Base-by-base conservation (phyloP, 768 basidiomycete genomes). In the Xerocomellus chrysenteron region DNA sequence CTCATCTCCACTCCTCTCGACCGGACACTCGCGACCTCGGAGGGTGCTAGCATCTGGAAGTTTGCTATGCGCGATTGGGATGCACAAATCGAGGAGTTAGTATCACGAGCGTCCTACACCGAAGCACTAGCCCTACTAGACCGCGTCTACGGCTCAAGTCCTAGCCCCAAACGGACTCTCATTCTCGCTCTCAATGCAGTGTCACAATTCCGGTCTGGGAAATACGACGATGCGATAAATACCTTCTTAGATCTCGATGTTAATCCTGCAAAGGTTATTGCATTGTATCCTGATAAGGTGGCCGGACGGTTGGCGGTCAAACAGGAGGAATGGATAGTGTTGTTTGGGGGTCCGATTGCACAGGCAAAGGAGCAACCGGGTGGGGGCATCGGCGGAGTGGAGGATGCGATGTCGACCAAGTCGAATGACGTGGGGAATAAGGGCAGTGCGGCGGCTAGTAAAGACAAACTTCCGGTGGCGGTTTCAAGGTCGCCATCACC, bases 231-330 rank as follows among this genome's bases (percentile, higher is more conserved):
- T 1, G 94, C 96, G 1, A 88, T 98, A 54, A 87, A 97, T 66
- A 82, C 86, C 0, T 94, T 98, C 70, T 81, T 94, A 47, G 84
- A 88, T 41, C 85, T 96, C 41, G 88, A 98, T 61, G 78, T 94
- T 62, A 95, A 95, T 65, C 97, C 97, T 0, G 92, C 95, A 0
- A 93, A 94, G 66, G 92, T 99, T 4, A 80, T 98, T 21, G 88
- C 94, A 2, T 75, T 98, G 7, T 99, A 92, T 70, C 90, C 92
- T 0, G 84, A 89, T 36, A 77, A 78, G 13, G 82, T 98, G 4
- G 82, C 93, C 1, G 96, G 96, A 7, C 80, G 90, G 33, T 73
- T 98, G 9, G 77, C 85, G 6, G 82, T 88, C 0, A 82, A 86
- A 12, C 80, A 74, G 43, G 86, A 87, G 2, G 74, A 78, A 8